Evolutionary conservation across 2,329 filamentous ascomycete species (phyloP).

Genomic region (Aspergillus arachidicola): DNA sequence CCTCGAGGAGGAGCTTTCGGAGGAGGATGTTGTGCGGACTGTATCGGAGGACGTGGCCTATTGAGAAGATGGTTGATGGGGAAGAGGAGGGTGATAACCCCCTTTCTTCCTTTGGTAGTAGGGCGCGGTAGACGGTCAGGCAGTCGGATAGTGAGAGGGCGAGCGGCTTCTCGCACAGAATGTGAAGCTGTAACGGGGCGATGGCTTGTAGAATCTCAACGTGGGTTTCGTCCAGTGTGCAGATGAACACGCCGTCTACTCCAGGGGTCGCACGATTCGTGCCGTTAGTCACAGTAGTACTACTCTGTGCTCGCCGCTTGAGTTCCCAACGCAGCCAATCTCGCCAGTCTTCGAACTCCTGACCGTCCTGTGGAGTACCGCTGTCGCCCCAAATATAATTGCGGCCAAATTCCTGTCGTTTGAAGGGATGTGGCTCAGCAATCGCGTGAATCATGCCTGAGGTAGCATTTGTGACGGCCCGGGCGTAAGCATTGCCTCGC

Average conservation of each 20-base stretch:
- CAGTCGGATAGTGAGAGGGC: conserved; percentile 79
- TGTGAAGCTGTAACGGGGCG: conserved; percentile 69
- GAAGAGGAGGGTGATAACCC: background rate
- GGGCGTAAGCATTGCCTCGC: conserved; percentile 73
- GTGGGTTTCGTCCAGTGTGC: conserved; percentile 87
- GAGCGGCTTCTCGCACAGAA: conserved; percentile 95
- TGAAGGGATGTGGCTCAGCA: conserved; percentile 78
- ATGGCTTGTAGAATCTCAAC: conserved; percentile 76
- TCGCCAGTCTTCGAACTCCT: conserved; percentile 73
- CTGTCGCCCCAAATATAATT: conserved; percentile 71
- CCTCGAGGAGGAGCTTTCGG: conserved; percentile 73
- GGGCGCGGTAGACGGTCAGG: conserved; percentile 63
- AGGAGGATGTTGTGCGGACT: conserved; percentile 89
- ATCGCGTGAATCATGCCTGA: conserved; percentile 74
- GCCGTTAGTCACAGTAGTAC: too few species aligned
- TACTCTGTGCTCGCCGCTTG: conserved; percentile 54
- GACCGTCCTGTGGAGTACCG: conserved; percentile 55
- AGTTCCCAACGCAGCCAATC: conserved; percentile 76
- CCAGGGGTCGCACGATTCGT: conserved; percentile 36
- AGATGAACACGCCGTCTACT: conserved; percentile 69
- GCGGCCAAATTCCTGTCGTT: conserved; percentile 70
- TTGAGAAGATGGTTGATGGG: conserved; percentile 67
- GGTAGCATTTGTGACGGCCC: conserved; percentile 65
- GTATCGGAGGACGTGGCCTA: conserved; percentile 92
- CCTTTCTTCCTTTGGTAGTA: conserved; percentile 15